These are phyloP conservation scores for Perilla frutescens DNA, from an alignment of 257 asterid species.

Conservation along the genomic window DNA sequence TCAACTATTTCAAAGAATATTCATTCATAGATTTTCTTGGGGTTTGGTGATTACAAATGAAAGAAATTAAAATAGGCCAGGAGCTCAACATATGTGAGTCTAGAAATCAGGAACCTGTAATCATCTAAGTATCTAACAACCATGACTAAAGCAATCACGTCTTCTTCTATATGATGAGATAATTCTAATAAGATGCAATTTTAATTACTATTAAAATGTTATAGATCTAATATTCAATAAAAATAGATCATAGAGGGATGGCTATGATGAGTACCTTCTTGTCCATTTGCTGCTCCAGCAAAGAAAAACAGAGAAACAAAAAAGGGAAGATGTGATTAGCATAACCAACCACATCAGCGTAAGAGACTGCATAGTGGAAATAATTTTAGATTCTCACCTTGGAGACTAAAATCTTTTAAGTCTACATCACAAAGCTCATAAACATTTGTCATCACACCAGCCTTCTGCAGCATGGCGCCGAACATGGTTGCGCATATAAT, in stretches of 20 bases:
- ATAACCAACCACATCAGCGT: slow-evolving; percentile 15
- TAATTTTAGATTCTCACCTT: slow-evolving; percentile 57
- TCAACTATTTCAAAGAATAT: background rate
- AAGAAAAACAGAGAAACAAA: slow-evolving; percentile 30
- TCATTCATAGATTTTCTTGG: background rate
- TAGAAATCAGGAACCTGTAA: background rate
- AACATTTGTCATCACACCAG: slow-evolving; percentile 84
- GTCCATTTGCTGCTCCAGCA: slow-evolving; percentile 74
- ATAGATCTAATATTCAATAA: background rate
- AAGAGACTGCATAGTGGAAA: slow-evolving; percentile 11
- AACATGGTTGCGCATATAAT: slow-evolving; percentile 80
- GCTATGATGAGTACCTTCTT: slow-evolving; percentile 65
- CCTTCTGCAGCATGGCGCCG: slow-evolving; percentile 87
- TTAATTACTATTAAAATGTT: background rate
- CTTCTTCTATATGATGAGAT: background rate
- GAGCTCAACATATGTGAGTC: background rate
- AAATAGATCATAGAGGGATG: slow-evolving; percentile 11
- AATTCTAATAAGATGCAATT: background rate
- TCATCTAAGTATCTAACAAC: background rate
- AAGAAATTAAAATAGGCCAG: background rate
- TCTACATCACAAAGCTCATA: slow-evolving; percentile 96
- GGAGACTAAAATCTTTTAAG: slow-evolving; percentile 95
- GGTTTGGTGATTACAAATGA: background rate
- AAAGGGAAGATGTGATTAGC: slow-evolving; percentile 39
- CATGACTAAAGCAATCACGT: background rate